Conservation (phyloP, 2,329 filamentous ascomycete genomes). For the Aspergillus ruber region DNA sequence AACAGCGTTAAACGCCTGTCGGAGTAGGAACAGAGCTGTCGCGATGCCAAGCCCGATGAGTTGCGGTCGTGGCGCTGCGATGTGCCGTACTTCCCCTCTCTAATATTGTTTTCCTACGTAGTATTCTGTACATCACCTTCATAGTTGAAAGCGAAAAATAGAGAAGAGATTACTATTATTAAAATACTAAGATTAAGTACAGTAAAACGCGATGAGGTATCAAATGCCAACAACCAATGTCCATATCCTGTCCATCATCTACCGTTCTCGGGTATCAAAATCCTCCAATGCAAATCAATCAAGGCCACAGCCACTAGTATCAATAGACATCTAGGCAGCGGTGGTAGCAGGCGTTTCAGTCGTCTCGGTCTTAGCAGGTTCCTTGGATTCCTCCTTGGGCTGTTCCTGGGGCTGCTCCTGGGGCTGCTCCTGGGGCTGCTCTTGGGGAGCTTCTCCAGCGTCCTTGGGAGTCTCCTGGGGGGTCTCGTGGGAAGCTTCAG, state of each 20-base stretch:
- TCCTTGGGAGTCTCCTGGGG: constrained; percentile 7
- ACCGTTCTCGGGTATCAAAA: constrained; percentile 15
- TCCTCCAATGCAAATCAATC: neutral
- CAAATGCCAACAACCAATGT: constrained; percentile 9
- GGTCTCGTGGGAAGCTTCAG: constrained; percentile 7
- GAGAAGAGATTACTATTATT: too few species aligned
- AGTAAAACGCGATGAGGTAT: constrained; percentile 8
- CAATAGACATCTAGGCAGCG: constrained; percentile 6
- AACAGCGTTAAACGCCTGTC: neutral
- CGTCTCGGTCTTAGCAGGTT: constrained; percentile 8
- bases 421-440: constrained; percentile 8
- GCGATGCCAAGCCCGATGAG: neutral
- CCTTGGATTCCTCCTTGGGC: neutral
- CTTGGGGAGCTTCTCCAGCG: constrained; percentile 10
- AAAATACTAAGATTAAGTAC: too few species aligned
- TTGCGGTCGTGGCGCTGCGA: neutral
- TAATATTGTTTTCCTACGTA: too few species aligned
- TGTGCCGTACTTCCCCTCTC: neutral
- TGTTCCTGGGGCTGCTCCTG: neutral
- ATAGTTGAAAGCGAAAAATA: too few species aligned
- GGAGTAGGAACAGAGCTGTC: neutral
- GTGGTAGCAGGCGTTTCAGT: constrained; percentile 6
- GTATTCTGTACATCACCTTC: too few species aligned
- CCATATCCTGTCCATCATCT: constrained; percentile 7
- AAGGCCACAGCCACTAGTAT: constrained; percentile 4